phyloP scores from a whole-genome alignment of 129 eudicot genomes.

The Flaveria brownii region DNA sequence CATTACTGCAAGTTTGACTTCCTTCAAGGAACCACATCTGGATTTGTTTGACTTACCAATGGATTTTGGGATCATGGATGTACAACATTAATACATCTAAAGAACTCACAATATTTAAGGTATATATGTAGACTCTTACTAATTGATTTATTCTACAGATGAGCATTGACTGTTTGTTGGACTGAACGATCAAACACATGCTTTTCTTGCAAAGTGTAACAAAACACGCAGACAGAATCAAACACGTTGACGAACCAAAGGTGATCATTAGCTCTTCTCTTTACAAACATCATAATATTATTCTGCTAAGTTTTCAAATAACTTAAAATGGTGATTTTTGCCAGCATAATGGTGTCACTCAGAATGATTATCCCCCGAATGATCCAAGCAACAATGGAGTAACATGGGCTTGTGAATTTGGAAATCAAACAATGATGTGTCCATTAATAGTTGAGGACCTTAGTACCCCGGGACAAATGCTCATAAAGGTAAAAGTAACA shows the following conservation, averaged over 20 bases:
- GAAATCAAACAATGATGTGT: constrained; percentile 59
- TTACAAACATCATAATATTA: background rate
- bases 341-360: constrained; percentile 37
- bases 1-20: constrained; percentile 38
- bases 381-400: constrained; percentile 53
- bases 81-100: background rate
- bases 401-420: constrained; percentile 90
- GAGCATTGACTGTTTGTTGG: constrained; percentile 97
- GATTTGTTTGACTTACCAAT: constrained; percentile 36
- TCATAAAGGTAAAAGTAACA: constrained; percentile 61
- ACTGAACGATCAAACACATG: constrained; percentile 85
- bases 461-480: constrained; percentile 75
- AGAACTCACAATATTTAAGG: background rate
- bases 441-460: constrained; percentile 88
- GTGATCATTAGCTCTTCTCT: constrained; percentile 38
- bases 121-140: constrained; percentile 2
- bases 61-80: constrained; percentile 39
- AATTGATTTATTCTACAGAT: constrained; percentile 57
- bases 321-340: background rate
- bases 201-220: constrained; percentile 82
- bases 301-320: background rate
- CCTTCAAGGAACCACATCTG: constrained; percentile 37
- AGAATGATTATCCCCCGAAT: constrained; percentile 31
- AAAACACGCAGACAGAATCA: constrained; percentile 63
- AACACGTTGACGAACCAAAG: constrained; percentile 59